Percentiles rank a stretch among this genome's conserved stretches.
These are phyloP conservation scores for Cyberlindnera meyerae DNA, from an alignment of 805 yeast species.

Conservation along the genomic window DNA sequence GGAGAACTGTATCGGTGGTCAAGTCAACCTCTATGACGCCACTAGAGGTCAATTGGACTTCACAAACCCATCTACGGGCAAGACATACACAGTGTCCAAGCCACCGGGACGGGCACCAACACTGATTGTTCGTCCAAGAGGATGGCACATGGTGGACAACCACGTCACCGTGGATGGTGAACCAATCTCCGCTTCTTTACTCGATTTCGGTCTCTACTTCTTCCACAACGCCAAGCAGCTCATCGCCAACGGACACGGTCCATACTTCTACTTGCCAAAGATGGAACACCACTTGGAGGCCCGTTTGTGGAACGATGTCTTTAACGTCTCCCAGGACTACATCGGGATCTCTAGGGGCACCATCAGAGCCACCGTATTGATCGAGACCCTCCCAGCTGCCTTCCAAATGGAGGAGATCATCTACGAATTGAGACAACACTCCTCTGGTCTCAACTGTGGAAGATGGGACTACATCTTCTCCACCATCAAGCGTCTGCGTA, in stretches of 20 bases:
- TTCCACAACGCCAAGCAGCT: slow-evolving; percentile 66
- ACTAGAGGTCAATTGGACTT: slow-evolving; percentile 61
- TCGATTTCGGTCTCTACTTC: slow-evolving; percentile 76
- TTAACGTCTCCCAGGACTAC: slow-evolving; percentile 70
- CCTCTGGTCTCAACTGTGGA: slow-evolving; percentile 81
- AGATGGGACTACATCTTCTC: slow-evolving; percentile 88
- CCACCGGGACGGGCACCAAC: slow-evolving; percentile 58
- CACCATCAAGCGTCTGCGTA: slow-evolving; percentile 70
- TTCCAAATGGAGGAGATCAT: slow-evolving; percentile 84
- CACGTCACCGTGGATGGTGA: slow-evolving; percentile 70
- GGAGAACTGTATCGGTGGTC: slow-evolving; percentile 73
- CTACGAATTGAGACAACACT: slow-evolving; percentile 70
- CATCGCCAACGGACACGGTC: slow-evolving; percentile 64
- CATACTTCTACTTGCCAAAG: slow-evolving; percentile 79
- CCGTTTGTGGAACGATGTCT: slow-evolving; percentile 76
- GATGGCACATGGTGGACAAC: slow-evolving; percentile 79
- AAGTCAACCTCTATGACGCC: slow-evolving; percentile 71
- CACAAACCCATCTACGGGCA: slow-evolving; percentile 28
- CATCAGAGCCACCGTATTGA: slow-evolving; percentile 73
- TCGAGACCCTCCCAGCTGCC: slow-evolving; percentile 81
- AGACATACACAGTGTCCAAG: slow-evolving; percentile 29
- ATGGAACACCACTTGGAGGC: slow-evolving; percentile 87
- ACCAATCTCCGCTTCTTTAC: slow-evolving; percentile 71
- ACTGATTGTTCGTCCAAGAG: slow-evolving; percentile 79
- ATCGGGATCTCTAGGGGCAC: slow-evolving; percentile 68